Conservation (phyloP, 2,329 filamentous ascomycete species). For the Aureobasidium sp. region DNA sequence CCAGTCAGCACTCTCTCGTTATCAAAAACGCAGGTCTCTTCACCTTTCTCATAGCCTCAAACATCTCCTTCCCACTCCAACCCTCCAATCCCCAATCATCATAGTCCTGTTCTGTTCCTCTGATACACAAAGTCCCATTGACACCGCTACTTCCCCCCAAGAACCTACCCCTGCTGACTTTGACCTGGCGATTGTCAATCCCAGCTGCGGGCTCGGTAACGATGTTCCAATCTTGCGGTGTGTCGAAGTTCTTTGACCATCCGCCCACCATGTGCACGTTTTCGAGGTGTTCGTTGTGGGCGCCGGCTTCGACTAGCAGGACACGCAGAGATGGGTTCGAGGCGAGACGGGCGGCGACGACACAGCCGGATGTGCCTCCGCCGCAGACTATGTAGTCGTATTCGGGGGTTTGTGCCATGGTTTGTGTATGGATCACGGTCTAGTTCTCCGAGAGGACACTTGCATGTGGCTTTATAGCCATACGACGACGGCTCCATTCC, state of each 20-base stretch:
- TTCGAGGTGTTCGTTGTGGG: conserved; percentile 32
- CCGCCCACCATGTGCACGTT: conserved; percentile 47
- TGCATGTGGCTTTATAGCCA: background rate
- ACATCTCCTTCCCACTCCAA: conserved; percentile 18
- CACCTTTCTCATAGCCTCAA: conserved; percentile 18
- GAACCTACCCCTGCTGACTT: conserved; percentile 35
- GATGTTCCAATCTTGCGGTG: conserved; percentile 48
- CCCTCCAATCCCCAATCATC: conserved; percentile 18
- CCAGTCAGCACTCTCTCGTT: background rate
- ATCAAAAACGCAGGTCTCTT: background rate
- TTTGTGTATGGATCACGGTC: background rate
- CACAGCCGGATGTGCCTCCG: conserved; percentile 3
- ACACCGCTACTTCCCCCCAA: conserved; percentile 15
- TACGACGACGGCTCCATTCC: background rate
- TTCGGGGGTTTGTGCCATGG: background rate
- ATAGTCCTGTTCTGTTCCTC: conserved; percentile 16
- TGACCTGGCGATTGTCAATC: conserved; percentile 37
- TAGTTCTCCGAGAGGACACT: background rate
- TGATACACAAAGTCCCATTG: conserved; percentile 18
- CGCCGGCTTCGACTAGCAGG: conserved; percentile 21
- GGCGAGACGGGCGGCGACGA: conserved; percentile 18
- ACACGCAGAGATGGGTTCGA: conserved; percentile 17
- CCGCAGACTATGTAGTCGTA: background rate
- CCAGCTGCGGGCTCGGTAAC: conserved; percentile 23
- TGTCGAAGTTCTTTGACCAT: conserved; percentile 43